phyloP scores from a whole-genome alignment of 495 filamentous ascomycete species.

The Neurospora sublineolata region DNA sequence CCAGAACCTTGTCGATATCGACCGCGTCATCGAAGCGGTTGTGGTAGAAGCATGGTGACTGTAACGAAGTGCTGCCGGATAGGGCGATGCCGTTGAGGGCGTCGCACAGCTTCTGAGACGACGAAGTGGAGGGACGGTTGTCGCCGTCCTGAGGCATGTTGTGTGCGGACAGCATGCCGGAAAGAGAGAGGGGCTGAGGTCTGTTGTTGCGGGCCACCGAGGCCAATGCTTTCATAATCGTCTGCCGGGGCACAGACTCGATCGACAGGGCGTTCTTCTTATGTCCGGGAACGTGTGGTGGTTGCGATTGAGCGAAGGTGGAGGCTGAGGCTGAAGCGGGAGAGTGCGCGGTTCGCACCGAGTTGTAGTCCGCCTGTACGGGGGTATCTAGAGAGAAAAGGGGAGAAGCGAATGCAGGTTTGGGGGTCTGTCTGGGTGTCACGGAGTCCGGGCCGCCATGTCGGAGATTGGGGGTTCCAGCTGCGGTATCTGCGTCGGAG shows the following conservation, averaged over 20 bases:
- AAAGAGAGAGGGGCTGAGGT: constrained; percentile 43
- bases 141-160: constrained; percentile 25
- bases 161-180: constrained; percentile 37
- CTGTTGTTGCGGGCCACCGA: constrained; percentile 55
- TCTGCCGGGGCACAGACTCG: constrained; percentile 69
- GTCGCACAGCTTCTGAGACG: constrained; percentile 52
- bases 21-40: constrained; percentile 91
- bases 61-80: constrained; percentile 38
- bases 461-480: constrained; percentile 7
- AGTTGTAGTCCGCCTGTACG: constrained; percentile 1
- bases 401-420: constrained; percentile 3
- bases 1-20: constrained; percentile 86
- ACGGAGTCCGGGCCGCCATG: constrained; percentile 1
- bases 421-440: not conserved
- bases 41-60: constrained; percentile 95
- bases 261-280: constrained; percentile 53
- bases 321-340: constrained; percentile 1
- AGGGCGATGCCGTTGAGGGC: constrained; percentile 52
- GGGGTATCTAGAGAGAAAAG: constrained; percentile 4
- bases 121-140: constrained; percentile 35
- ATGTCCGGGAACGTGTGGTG: constrained; percentile 25
- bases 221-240: constrained; percentile 78
- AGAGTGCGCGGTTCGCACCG: not conserved
- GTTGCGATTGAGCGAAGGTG: not conserved
- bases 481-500: not conserved